Evolutionary conservation across 768 basidiomycete genomes (phyloP), one percentile per base, ranked within the genome.

Genomic region (Nevesoporus exiguus): DNA sequence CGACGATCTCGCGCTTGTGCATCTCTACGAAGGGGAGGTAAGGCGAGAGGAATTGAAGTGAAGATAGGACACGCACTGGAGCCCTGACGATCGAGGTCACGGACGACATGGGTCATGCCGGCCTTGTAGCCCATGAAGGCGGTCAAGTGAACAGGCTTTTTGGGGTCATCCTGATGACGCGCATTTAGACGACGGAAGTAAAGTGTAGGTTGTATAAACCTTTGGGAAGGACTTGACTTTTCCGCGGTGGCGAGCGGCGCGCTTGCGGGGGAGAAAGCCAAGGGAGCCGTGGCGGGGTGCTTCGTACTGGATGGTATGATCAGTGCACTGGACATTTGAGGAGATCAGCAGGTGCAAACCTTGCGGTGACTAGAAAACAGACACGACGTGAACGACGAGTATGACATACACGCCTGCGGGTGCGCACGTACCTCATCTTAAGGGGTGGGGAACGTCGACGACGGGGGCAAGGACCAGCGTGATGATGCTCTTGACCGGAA

Each of bases 151-250:
- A 96, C 93, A 53, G 92, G 93, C 76, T 97, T 97, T 82, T 94
- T 98, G 77, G 94, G 85, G 81, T 99, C 96, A 85, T 99, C 97
- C 96, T 97, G 63, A 44, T 52, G 46, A 21, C 31, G 25, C 17
- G 27, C 14, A 51, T 34, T 57, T 15, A 68, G 55, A 29, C n/a
- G 33, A 31, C 34, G 44, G n/a, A 46, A 41, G 19, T n/a, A 39
- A 41, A 31, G 22, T 0, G 36, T 2, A 30, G 3, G 10, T 4
- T 8, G 7, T 33, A 66, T 85, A 56, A 59, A 93, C 95, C 87
- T 86, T 94, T 70, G 97, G 97, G 88, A 98, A 99, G 61, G 94
- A 85, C 85, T 99, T 99, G 76, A 98, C 94, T 82, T 94, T 95
- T 74, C 96, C 96, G 66, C 96, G 88, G 78, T 98, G 96, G 71